Conservation (phyloP, 257 asterid genomes). For the Salvia hispanica region DNA sequence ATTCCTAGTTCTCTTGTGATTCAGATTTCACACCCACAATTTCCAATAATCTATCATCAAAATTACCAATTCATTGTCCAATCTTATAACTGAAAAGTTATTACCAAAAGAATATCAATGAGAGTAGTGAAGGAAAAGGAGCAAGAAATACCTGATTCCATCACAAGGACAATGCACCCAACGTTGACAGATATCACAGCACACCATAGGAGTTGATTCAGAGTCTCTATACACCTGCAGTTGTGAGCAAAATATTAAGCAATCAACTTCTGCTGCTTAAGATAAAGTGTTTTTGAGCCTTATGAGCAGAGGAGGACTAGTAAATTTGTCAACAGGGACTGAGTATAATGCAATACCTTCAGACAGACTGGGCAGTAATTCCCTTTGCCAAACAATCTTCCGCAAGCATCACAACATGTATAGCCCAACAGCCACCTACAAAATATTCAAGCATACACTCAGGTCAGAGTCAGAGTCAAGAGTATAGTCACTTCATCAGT, state of each 20-base stretch:
- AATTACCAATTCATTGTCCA: conserved; percentile 4
- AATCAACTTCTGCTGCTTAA: conserved; percentile 32
- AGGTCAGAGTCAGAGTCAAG: no score
- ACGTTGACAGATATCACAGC: conserved; percentile 94
- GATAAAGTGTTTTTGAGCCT: conserved; percentile 19
- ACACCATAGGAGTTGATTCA: conserved; percentile 98
- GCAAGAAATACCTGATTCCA: conserved; percentile 72
- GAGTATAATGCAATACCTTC: conserved; percentile 56
- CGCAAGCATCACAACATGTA: conserved; percentile 99
- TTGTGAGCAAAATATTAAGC: conserved; percentile 22
- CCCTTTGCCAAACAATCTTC: conserved; percentile 92
- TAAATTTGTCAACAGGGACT: not conserved
- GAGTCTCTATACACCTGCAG: conserved; percentile 96
- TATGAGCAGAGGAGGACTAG: conserved; percentile 11
- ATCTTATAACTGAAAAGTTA: conserved; percentile 1
- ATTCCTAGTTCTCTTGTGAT: not conserved
- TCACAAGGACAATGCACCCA: conserved; percentile 99
- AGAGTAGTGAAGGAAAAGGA: conserved; percentile 22
- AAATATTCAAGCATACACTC: not conserved
- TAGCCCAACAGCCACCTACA: conserved; percentile 98
- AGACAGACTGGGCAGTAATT: conserved; percentile 97
- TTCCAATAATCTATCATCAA: not conserved
- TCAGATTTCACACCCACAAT: not conserved
- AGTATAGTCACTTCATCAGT: not conserved
- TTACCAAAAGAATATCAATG: not conserved